Base-by-base conservation (phyloP, 2,329 filamentous ascomycete genomes). In the Apiospora kogelbergensis region DNA sequence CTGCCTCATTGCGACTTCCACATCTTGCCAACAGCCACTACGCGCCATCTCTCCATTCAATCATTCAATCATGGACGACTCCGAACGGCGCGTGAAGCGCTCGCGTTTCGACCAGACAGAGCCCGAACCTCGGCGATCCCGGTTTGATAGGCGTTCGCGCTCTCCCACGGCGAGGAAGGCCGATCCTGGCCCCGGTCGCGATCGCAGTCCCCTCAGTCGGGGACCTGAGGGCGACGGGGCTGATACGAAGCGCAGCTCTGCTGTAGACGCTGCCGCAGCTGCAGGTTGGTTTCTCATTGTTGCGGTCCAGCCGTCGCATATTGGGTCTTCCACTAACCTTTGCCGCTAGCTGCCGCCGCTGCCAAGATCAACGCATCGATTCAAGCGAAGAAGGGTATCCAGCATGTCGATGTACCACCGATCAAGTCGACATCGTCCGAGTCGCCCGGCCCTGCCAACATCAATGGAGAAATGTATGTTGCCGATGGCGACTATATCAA, bases 401-500 rank as follows among this genome's bases (percentile, higher is more conserved):
- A 97, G 80, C 93, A 97, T 83, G 91, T 94, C 74, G 94, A 97
- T 74, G 93, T 95, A 20, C 93, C 94, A 46, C 92, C 94, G 17
- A 93, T 96, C 79, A 88, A 88, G 78, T 87, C 89, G 24, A 83
- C 85, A 33, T 82, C 85, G 48, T 80, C 82, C 63, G 79, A 80
- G 33, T 76, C 81, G 60, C 79, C 83, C n/a, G 83, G 82, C 60
- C 73, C 80, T 24, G 85, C 85, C 48, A 89, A 89, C 71, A 87
- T 97, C 80, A 94, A 95, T 76, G 90, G 91, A 76, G 94, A 97
- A 77, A 92, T 97, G 80, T 98, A 98, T 79, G 92, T 97, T 75
- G 92, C 95, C 71, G 96, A 98, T 79, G 96, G 96, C 76, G 96
- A 99, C 82, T 98, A 93, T 80, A 98, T 99, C 83, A 96, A 97